phyloP scores from a whole-genome alignment of 306 rosid genomes.

The Aeschynomene evenia region DNA sequence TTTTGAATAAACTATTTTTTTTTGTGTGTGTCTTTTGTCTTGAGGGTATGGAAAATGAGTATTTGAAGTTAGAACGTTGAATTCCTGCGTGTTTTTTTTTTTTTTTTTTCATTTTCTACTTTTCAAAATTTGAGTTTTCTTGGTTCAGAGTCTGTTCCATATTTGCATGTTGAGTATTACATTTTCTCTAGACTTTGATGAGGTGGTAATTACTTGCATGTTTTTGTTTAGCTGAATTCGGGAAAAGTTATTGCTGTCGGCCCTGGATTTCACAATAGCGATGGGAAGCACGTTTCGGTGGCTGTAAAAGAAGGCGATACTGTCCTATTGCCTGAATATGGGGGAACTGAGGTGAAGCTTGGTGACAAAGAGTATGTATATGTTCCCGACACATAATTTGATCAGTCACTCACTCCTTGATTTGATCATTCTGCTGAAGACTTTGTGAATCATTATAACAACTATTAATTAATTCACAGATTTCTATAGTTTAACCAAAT shows the following conservation, averaged over 20 bases:
- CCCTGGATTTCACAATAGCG: conserved; percentile 58
- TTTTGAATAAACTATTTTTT: neutral
- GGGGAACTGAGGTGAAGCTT: conserved; percentile 77
- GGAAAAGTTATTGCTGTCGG: conserved; percentile 73
- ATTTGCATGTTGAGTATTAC: neutral
- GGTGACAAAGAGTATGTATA: conserved; percentile 63
- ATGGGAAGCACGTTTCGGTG: conserved; percentile 56
- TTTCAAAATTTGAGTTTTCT: neutral
- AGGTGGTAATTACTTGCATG: neutral
- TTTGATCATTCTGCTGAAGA: neutral
- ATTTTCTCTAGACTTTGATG: neutral
- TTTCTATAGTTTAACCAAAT: too few species aligned
- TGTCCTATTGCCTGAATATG: conserved; percentile 73
- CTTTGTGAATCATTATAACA: too few species aligned
- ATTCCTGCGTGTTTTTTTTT: neutral
- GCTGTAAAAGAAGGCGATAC: conserved; percentile 72
- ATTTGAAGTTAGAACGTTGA: neutral
- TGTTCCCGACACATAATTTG: neutral
- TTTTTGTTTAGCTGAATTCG: conserved; percentile 52
- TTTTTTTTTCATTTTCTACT: neutral
- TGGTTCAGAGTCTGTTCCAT: neutral
- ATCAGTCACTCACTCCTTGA: neutral
- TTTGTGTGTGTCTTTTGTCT: neutral
- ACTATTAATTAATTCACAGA: too few species aligned
- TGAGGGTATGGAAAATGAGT: neutral